A percentile compares a stretch with the other conserved stretches of the same genome.
phyloP scores from a whole-genome alignment of 768 basidiomycete species.

The Pleurotus giganteus region DNA sequence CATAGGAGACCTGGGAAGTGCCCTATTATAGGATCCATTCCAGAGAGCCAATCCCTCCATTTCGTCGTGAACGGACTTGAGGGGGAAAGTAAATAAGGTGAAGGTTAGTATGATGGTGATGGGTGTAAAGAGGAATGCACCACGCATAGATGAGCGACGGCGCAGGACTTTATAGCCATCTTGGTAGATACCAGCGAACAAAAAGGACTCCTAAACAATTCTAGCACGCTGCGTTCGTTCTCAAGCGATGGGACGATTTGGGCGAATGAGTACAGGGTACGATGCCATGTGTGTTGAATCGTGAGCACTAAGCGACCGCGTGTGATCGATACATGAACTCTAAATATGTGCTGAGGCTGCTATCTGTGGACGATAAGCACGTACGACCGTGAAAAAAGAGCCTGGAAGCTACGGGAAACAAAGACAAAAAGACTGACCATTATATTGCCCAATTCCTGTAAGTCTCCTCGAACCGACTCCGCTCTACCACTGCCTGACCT shows the following conservation, averaged over 20 bases:
- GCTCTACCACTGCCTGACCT: slow-evolving; percentile 15
- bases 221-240: slow-evolving; percentile 5
- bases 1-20: slow-evolving; percentile 3
- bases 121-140: background rate
- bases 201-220: background rate
- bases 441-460: slow-evolving; percentile 5
- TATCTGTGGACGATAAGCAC: no score
- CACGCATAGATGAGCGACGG: background rate
- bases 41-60: background rate
- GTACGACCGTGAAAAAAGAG: no score
- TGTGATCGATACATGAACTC: background rate
- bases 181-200: background rate
- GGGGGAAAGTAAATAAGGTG: background rate
- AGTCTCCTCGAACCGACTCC: slow-evolving; percentile 18
- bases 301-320: background rate
- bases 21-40: slow-evolving; percentile 3
- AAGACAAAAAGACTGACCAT: background rate
- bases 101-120: background rate
- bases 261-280: background rate
- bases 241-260: slow-evolving; percentile 1
- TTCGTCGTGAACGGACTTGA: background rate
- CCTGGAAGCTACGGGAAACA: background rate
- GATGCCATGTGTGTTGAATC: background rate
- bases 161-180: slow-evolving; percentile 1
- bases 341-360: background rate